phyloP scores from a whole-genome alignment of 768 basidiomycete species.

The Suillus clintonianus region DNA sequence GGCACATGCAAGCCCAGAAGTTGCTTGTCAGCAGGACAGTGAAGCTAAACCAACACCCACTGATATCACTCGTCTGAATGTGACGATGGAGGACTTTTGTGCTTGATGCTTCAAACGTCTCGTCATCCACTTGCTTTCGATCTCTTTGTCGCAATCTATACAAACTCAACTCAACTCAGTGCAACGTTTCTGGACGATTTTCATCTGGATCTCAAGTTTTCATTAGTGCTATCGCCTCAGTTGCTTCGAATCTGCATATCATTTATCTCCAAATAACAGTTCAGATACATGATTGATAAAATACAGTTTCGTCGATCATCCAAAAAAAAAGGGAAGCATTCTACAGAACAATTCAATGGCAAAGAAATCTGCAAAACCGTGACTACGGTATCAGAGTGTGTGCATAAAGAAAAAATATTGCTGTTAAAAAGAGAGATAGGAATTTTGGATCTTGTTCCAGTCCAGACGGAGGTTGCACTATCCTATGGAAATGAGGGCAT shows the following conservation, averaged over 20 bases:
- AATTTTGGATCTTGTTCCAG: conserved; percentile 19
- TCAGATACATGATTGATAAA: conserved; percentile 3
- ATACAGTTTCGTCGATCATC: conserved; percentile 1
- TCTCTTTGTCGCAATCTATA: background rate
- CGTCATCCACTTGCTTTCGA: background rate
- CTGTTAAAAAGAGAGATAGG: conserved; percentile 23
- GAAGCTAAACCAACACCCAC: background rate
- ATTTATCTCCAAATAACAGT: background rate
- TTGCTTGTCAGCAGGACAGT: background rate
- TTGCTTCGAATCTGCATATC: background rate
- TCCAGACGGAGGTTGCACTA: conserved; percentile 14
- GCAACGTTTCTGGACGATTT: too few species aligned
- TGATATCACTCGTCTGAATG: background rate
- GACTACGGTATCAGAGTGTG: conserved; percentile 20
- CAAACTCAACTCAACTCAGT: background rate
- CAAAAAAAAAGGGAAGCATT: conserved; percentile 17
- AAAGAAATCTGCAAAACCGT: conserved; percentile 4
- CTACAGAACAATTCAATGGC: conserved; percentile 14
- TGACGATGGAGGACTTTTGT: background rate
- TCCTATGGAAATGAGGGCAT: conserved; percentile 30
- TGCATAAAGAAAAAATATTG: conserved; percentile 26
- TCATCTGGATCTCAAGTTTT: background rate
- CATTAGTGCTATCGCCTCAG: background rate
- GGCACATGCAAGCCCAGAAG: background rate
- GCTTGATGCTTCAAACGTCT: background rate